A percentile compares a stretch with the other conserved stretches of the same genome.
These are phyloP conservation scores for Datura wrightii DNA, from an alignment of 257 asterid species.

Conservation along the genomic window DNA sequence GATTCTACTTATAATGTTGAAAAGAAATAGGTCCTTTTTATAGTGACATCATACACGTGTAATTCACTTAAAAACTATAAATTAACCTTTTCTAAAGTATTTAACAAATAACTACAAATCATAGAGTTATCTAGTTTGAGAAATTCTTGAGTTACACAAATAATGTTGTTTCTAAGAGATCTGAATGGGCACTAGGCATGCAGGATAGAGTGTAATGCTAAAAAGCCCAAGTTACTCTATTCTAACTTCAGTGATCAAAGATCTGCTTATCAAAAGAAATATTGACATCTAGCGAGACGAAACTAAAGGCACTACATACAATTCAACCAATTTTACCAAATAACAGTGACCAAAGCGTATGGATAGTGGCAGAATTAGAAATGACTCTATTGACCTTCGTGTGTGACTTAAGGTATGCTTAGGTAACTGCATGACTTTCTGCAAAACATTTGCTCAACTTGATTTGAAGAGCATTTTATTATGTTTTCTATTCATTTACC, in stretches of 20 bases:
- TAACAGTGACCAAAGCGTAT: not conserved
- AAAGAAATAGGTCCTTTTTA: not conserved
- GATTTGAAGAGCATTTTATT: not conserved
- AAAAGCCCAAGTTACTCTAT: not conserved
- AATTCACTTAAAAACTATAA: not conserved
- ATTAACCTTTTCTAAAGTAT: not conserved
- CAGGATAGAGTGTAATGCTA: not conserved
- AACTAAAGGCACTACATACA: not conserved
- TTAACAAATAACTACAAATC: not conserved
- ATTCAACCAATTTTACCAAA: not conserved
- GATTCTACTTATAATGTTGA: not conserved
- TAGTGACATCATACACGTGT: not conserved
- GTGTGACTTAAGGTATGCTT: not conserved
- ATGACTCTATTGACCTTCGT: not conserved
- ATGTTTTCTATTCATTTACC: not conserved
- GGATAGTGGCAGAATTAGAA: not conserved
- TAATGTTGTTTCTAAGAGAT: not conserved
- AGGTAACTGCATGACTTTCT: not conserved
- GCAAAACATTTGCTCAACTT: not conserved
- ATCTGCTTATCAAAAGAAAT: not conserved
- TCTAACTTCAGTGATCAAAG: slow-evolving; percentile 5
- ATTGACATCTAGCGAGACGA: not conserved
- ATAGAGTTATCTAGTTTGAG: not conserved
- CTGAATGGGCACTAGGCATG: not conserved
- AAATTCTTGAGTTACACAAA: not conserved